Evolutionary conservation across 2,329 filamentous ascomycete genomes (phyloP), one percentile per base, ranked within the genome.

Genomic region (Pseudomassariella vexata): DNA sequence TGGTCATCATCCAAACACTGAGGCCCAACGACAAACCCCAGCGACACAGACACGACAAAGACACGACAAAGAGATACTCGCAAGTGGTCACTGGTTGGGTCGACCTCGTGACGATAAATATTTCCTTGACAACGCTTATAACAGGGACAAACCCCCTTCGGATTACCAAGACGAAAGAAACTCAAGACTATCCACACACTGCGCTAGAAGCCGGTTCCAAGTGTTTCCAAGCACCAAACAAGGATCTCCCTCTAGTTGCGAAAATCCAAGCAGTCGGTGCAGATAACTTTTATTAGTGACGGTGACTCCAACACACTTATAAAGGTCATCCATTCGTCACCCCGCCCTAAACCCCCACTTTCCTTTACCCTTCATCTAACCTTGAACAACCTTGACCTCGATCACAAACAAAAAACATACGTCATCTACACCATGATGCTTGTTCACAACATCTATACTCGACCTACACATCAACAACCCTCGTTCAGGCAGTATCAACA

Each of bases 401-500:
- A 19, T 11, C 9, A 26, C 30, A n/a, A n/a, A n/a, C n/a, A n/a
- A n/a, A n/a, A n/a, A n/a, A n/a, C n/a, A n/a, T n/a, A n/a, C n/a
- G n/a, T n/a, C n/a, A n/a, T n/a, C n/a, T 26, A 24, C 44, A 48
- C 41, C 41, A 55, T 52, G 50, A 55, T 56, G 50, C 48, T 55
- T 37, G 41, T 49, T 25, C 49, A 51, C 24, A 48, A 51, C 39
- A 46, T 27, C 36, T 48, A 48, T 39, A 40, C 42, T 35, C 48
- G 44, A 41, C n/a, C n/a, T n/a, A 45, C 35, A 34, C 46, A 45
- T 29, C 47, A 44, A 30, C 42, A 39, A 32, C 39, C 34, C 14
- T 34, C 34, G 9, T 28, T 23, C 24, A 32, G 12, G 42, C 36
- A 30, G 31, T 38, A 39, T 38, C 28, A 34, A 19, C 25, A 35